Evolutionary conservation across 1,284 basidiomycete species (phyloP).

Genomic region (Hymenochaete sp.): DNA sequence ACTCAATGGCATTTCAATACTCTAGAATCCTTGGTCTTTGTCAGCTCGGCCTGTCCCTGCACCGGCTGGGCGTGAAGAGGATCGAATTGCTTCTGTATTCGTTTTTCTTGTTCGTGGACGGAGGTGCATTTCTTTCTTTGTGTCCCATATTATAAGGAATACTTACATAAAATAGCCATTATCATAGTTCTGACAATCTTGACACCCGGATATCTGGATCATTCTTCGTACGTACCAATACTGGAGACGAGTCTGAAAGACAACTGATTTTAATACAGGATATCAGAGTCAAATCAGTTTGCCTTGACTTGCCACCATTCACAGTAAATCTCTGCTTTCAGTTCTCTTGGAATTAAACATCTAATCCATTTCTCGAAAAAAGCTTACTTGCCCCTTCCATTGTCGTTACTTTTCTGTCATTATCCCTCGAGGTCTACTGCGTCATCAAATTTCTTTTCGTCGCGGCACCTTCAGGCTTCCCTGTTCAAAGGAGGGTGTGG

Average conservation of each 20-base stretch:
- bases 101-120: conserved; percentile 28
- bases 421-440: conserved; percentile 37
- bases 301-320: background rate
- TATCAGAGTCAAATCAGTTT: background rate
- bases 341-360: too few relatives aligned
- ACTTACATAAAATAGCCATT: too few relatives aligned
- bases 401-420: conserved; percentile 32
- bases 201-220: too few relatives aligned
- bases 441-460: conserved; percentile 31
- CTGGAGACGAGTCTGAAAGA: too few relatives aligned
- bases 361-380: too few relatives aligned
- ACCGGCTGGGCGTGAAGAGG: conserved; percentile 26
- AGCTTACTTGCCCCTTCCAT: conserved; percentile 37
- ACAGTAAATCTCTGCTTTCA: too few relatives aligned
- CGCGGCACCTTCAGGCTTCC: conserved; percentile 24
- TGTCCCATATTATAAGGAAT: too few relatives aligned
- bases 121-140: too few relatives aligned
- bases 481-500: conserved; percentile 25
- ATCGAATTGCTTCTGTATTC: conserved; percentile 32
- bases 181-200: too few relatives aligned
- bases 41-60: conserved; percentile 36
- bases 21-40: conserved; percentile 37
- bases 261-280: too few relatives aligned
- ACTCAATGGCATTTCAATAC: conserved; percentile 36
- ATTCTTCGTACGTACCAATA: too few relatives aligned